These are phyloP conservation scores for Pholiota adiposa DNA, from an alignment of 1,284 basidiomycete genomes.

Conservation along the genomic window DNA sequence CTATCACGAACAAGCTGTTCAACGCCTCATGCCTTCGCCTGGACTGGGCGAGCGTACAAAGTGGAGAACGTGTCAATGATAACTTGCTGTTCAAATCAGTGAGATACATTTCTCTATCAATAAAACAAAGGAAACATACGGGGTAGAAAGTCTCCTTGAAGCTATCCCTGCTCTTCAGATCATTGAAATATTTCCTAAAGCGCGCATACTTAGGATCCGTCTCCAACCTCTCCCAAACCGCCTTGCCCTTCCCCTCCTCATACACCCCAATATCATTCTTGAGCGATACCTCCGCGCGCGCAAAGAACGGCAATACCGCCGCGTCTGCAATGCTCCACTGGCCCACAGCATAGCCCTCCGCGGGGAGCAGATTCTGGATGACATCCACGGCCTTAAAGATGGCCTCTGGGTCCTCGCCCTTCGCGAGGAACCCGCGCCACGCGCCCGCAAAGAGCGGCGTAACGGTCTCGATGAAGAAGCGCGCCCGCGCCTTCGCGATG, in stretches of 20 bases:
- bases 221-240: slow-evolving; percentile 41
- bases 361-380: slow-evolving; percentile 47
- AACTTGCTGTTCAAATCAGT: neutral
- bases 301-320: slow-evolving; percentile 53
- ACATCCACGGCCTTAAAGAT: slow-evolving; percentile 44
- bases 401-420: slow-evolving; percentile 45
- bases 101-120: neutral
- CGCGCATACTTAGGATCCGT: slow-evolving; percentile 44
- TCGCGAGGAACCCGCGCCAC: slow-evolving; percentile 37
- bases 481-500: slow-evolving; percentile 54
- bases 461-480: slow-evolving; percentile 62
- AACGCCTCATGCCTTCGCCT: neutral
- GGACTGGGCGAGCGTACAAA: neutral
- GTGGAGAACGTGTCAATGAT: neutral
- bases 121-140: slow-evolving; percentile 26
- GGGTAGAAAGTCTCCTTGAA: slow-evolving; percentile 51
- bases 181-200: slow-evolving; percentile 45
- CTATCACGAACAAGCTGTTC: too few species aligned
- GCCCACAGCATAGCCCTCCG: slow-evolving; percentile 45
- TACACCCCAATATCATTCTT: slow-evolving; percentile 51
- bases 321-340: slow-evolving; percentile 60
- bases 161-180: slow-evolving; percentile 48
- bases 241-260: slow-evolving; percentile 45
- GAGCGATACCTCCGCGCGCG: slow-evolving; percentile 41
- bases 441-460: slow-evolving; percentile 46